A percentile compares a stretch with the other conserved stretches of the same genome.
Evolutionary conservation across 1,284 basidiomycete genomes (phyloP).

Genomic region (Apiotrichum veenhuisii): DNA sequence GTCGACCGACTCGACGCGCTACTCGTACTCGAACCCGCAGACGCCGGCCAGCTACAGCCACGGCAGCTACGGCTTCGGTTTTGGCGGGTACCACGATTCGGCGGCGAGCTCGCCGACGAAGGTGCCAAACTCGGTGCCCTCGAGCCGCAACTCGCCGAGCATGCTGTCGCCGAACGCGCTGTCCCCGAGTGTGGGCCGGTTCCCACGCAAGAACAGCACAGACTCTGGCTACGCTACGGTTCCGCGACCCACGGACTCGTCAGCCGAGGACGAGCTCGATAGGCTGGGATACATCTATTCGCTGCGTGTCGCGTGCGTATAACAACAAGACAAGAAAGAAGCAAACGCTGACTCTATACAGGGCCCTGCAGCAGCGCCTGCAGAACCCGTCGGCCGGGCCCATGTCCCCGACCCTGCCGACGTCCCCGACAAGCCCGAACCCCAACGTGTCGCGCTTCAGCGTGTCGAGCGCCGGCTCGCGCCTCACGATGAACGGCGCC

Average conservation of each 20-base stretch:
- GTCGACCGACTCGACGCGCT: not conserved
- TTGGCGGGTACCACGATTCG: not conserved
- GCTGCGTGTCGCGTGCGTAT: conserved; percentile 44
- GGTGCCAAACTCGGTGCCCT: not conserved
- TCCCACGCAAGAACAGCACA: not conserved
- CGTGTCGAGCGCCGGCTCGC: conserved; percentile 1
- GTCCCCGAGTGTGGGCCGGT: no score
- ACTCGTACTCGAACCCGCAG: not conserved
- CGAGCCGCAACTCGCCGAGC: not conserved
- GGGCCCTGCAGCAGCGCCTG: conserved; percentile 17
- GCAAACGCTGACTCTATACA: conserved; percentile 3
- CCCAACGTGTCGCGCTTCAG: not conserved
- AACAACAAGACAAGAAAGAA: not conserved
- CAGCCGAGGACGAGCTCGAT: conserved; percentile 35
- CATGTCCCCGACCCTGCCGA: not conserved
- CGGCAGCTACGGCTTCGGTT: not conserved
- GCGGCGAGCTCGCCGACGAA: not conserved
- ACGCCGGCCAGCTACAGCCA: no score
- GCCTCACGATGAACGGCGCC: not conserved
- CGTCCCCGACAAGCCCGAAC: conserved; percentile 2
- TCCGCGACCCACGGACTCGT: not conserved
- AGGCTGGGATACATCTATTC: conserved; percentile 42
- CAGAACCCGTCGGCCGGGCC: not conserved
- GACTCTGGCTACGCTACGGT: not conserved
- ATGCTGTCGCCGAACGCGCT: not conserved